Evolutionary conservation across 306 rosid genomes (phyloP).

Genomic region (Vigna angularis): DNA sequence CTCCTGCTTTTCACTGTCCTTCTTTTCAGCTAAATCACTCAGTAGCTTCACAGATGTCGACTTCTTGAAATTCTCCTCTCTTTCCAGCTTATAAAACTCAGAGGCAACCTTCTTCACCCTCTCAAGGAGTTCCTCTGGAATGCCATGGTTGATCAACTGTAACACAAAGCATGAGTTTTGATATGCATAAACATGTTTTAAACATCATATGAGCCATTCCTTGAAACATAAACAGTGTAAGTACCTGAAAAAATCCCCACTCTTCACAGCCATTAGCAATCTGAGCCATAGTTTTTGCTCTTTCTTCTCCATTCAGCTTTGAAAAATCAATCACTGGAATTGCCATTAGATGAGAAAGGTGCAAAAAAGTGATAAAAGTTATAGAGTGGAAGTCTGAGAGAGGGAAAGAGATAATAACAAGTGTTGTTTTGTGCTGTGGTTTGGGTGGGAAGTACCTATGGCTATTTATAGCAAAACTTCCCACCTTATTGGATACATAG

Average conservation of each 20-base stretch:
- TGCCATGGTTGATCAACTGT: constrained; percentile 97
- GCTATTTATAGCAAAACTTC: constrained; percentile 74
- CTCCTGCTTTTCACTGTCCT: constrained; percentile 60
- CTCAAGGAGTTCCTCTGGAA: constrained; percentile 83
- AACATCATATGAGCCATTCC: neutral
- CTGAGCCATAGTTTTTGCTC: constrained; percentile 78
- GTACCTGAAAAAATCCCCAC: constrained; percentile 99
- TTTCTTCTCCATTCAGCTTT: constrained; percentile 78
- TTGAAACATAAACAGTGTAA: constrained; percentile 4
- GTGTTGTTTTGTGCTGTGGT: constrained; percentile 44
- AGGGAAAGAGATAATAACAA: constrained; percentile 17
- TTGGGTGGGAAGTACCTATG: constrained; percentile 31
- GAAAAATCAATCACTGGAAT: constrained; percentile 97
- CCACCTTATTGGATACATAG: constrained; percentile 65
- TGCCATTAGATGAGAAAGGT: constrained; percentile 59
- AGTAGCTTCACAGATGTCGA: constrained; percentile 60
- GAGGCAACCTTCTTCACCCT: constrained; percentile 84
- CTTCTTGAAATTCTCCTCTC: constrained; percentile 81
- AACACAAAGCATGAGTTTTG: constrained; percentile 31
- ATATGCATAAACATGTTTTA: constrained; percentile 17
- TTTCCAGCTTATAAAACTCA: constrained; percentile 75
- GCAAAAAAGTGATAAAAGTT: constrained; percentile 26
- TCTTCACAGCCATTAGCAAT: constrained; percentile 95
- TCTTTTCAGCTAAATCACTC: constrained; percentile 59
- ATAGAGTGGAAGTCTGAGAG: neutral